phyloP scores from a whole-genome alignment of 352 stramenopile genomes.

The Globisporangium abappressorium region DNA sequence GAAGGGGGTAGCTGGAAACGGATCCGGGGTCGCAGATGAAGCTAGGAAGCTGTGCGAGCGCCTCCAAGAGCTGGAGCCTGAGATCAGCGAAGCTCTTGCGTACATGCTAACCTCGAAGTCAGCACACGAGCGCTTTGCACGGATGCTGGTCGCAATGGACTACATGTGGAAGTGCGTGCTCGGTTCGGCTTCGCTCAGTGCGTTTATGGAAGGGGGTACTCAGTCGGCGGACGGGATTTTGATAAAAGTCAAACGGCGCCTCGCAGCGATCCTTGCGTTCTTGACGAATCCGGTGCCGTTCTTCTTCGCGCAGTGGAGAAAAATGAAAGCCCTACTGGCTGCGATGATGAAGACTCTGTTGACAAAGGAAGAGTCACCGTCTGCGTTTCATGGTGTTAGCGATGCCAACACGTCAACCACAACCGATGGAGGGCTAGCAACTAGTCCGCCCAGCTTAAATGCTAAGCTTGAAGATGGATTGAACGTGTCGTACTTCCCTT shows the following conservation, averaged over 20 bases:
- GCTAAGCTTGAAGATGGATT: neutral
- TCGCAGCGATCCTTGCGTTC: conserved; percentile 4
- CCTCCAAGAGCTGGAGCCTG: conserved; percentile 24
- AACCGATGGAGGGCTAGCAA: neutral
- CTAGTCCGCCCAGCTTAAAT: neutral
- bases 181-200: conserved; percentile 20
- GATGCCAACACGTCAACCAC: neutral
- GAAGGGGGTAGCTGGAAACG: conserved; percentile 36
- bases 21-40: conserved; percentile 31
- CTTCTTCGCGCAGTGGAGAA: conserved; percentile 15
- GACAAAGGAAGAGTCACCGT: neutral
- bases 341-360: conserved; percentile 3
- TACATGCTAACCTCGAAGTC: conserved; percentile 20
- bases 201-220: conserved; percentile 27
- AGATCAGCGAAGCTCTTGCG: conserved; percentile 20
- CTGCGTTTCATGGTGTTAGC: neutral
- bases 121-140: conserved; percentile 23
- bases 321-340: conserved; percentile 11
- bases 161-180: conserved; percentile 45
- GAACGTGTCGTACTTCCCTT: conserved; percentile 22
- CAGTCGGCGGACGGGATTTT: conserved; percentile 20
- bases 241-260: conserved; percentile 18
- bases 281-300: conserved; percentile 19
- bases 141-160: conserved; percentile 33
- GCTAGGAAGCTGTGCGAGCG: conserved; percentile 26